Percentiles rank a stretch among this genome's conserved stretches.
phyloP scores from a whole-genome alignment of 805 yeast species.

The Lachancea lanzarotensis region DNA sequence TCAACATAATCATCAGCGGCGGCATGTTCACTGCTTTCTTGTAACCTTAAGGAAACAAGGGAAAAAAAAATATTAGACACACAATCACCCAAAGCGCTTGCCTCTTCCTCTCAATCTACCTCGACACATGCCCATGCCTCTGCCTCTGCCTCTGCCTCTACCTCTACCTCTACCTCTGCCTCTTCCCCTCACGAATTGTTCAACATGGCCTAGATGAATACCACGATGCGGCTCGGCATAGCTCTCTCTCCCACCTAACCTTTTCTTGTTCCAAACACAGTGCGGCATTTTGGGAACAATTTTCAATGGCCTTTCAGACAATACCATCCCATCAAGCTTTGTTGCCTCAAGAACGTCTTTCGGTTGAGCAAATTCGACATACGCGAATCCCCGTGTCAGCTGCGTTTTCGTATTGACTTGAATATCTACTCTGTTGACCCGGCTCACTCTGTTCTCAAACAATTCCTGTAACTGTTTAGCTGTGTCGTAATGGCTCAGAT shows the following conservation, averaged over 20 bases:
- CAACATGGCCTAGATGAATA: not conserved
- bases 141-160: too few relatives aligned
- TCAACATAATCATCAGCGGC: too few relatives aligned
- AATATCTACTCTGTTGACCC: constrained; percentile 72
- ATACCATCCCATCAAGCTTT: constrained; percentile 53
- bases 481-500: constrained; percentile 72
- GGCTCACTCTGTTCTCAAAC: constrained; percentile 59
- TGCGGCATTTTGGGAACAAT: not conserved
- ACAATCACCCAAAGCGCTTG: constrained; percentile 2
- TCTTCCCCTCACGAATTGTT: constrained; percentile 38
- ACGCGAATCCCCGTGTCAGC: constrained; percentile 82
- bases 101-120: constrained; percentile 28
- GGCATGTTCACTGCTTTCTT: too few relatives aligned
- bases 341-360: constrained; percentile 61
- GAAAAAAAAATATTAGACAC: not conserved
- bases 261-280: not conserved
- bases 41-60: not conserved
- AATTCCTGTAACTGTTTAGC: constrained; percentile 75
- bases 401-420: constrained; percentile 68
- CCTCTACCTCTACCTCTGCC: constrained; percentile 39
- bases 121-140: constrained; percentile 35
- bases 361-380: constrained; percentile 71
- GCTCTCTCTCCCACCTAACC: not conserved
- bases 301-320: constrained; percentile 65
- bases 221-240: not conserved